Evolutionary conservation across 306 rosid species (phyloP).

Genomic region (Trichosanthes truncata): DNA sequence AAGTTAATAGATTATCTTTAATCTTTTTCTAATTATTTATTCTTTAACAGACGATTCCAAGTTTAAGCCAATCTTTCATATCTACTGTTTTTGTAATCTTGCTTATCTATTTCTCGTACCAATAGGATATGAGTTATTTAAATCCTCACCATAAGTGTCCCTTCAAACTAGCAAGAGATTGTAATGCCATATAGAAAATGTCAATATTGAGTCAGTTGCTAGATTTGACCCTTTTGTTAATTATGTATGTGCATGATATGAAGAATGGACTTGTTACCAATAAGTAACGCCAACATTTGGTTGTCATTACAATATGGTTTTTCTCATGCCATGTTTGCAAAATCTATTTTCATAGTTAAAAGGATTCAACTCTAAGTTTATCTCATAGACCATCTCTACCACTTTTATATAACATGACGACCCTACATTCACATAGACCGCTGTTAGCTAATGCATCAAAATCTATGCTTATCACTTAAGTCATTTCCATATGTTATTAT

Average conservation of each 20-base stretch:
- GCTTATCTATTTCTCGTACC: neutral
- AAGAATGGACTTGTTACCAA: neutral
- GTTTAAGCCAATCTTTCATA: neutral
- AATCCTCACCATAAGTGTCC: neutral
- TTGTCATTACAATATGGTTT: neutral
- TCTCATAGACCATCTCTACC: too few relatives aligned
- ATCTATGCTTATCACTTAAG: neutral
- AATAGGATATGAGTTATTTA: neutral
- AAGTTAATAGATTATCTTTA: neutral
- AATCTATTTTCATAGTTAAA: neutral
- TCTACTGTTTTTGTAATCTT: too few relatives aligned
- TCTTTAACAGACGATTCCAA: too few relatives aligned
- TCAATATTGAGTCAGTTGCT: neutral
- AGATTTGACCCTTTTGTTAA: slow-evolving; percentile 3
- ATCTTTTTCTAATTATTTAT: too few relatives aligned
- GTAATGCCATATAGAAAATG: neutral
- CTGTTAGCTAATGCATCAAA: neutral
- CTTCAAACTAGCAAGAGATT: neutral
- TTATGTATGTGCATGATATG: neutral
- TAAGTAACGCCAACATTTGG: neutral
- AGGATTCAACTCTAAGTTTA: neutral
- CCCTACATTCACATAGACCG: too few relatives aligned
- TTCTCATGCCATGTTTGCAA: neutral
- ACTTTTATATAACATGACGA: too few relatives aligned
- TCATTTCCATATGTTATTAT: neutral